Evolutionary conservation across 306 rosid genomes (phyloP), one percentile per base, ranked within the genome.

Genomic region (Trichosanthes cucumerina): DNA sequence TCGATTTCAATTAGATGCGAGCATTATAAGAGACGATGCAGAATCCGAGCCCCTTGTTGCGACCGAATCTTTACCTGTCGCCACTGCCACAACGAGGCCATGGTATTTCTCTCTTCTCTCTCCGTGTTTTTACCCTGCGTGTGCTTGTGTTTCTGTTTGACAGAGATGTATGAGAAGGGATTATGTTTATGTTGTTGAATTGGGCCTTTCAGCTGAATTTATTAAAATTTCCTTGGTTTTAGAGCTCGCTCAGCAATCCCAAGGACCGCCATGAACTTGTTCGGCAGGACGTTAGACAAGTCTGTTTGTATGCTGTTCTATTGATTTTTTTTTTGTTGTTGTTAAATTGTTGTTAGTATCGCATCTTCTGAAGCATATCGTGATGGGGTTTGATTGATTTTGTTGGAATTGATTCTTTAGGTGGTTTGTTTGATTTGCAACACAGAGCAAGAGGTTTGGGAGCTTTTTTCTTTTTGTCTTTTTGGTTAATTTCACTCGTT

Each of bases 51-150:
- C 14, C 94, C 94, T 0, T 91, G 97, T 50, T 91, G 97, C 80
- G 85, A 88, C 69, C 85, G 81, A 79, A 82, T 88, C 68, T 91
- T 88, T 57, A 65, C 84, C 13, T 91, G 94, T 78, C 91, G 92
- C 78, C 93, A 91, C 70, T 91, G 94, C 83, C 94, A 89, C 86
- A 89, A 89, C 91, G 90, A 91, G 9, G 85, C 90, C 84, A 79
- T 66, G 82, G 97, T 71, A 0, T 73, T 23, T 53, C 52, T 39
- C 5, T 38, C 23, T 7, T 4, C 3, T 14, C 58, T 38, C 59
- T 43, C 13, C 71, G 14, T 16, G 14, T 3, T 49, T 5, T 19
- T 46, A 1, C 11, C 1, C 33, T 72, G 14, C 28, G 15, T 58
- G 53, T 33, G 72, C 19, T 6, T 18, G 47, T 28, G 33, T 28